Evolutionary conservation across 2,329 filamentous ascomycete genomes (phyloP).

Genomic region (Clonostachys rhizophaga): DNA sequence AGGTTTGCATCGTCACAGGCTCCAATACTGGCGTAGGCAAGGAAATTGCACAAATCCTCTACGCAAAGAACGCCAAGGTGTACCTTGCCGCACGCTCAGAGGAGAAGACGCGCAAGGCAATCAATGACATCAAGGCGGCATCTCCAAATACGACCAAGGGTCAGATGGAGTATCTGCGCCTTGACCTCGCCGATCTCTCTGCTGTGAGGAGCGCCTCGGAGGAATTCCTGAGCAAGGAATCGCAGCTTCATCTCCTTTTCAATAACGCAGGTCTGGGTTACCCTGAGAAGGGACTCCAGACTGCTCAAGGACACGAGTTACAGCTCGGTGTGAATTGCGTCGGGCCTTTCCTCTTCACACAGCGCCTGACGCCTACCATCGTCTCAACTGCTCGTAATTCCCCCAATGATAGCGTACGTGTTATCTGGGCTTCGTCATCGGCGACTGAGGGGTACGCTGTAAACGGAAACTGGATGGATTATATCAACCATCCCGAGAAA

Average conservation of each 20-base stretch:
- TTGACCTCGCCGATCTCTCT: not conserved
- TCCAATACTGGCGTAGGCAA: not conserved
- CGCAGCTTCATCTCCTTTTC: not conserved
- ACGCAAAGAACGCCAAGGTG: not conserved
- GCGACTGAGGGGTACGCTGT: conserved; percentile 1
- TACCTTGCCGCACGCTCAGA: not conserved
- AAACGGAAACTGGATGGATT: conserved; percentile 1
- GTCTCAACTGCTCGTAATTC: conserved; percentile 7
- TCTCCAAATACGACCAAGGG: not conserved
- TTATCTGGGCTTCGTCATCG: conserved; percentile 23
- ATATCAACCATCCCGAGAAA: conserved; percentile 8
- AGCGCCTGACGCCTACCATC: conserved; percentile 1
- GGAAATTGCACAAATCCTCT: not conserved
- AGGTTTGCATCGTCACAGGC: not conserved
- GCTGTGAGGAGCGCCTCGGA: not conserved
- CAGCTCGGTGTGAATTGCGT: conserved; percentile 4
- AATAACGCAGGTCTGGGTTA: not conserved
- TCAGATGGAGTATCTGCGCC: not conserved
- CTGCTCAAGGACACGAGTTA: conserved; percentile 6
- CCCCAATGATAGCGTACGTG: conserved; percentile 16
- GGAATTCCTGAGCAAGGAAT: not conserved
- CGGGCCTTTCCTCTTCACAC: not conserved
- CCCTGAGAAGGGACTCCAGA: conserved; percentile 16
- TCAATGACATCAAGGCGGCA: not conserved
- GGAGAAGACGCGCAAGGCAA: not conserved